Conservation (phyloP, 2,329 filamentous ascomycete genomes). For the Neofusicoccum cordaticola region DNA sequence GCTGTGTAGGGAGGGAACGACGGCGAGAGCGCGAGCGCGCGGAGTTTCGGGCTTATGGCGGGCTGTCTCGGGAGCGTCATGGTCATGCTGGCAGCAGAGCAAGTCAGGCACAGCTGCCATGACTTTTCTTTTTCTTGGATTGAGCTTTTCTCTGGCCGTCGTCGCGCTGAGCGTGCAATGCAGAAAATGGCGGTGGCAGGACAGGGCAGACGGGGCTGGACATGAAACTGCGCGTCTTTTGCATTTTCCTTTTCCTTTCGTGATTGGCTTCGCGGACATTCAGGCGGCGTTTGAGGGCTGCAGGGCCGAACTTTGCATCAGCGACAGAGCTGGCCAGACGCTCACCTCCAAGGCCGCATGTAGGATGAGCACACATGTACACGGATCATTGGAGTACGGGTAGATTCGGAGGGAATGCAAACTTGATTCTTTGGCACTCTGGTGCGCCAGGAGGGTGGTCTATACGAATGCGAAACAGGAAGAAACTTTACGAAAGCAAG, state of each 20-base stretch:
- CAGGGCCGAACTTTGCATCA: neutral
- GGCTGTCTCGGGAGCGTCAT: neutral
- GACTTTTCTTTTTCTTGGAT: neutral
- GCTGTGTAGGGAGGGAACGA: no score
- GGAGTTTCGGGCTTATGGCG: constrained; percentile 4
- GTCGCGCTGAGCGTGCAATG: neutral
- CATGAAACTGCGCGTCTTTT: neutral
- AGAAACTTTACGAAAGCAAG: neutral
- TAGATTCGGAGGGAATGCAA: neutral
- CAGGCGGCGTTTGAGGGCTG: neutral
- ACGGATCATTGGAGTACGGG: neutral
- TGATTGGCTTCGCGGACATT: neutral
- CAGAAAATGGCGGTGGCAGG: neutral
- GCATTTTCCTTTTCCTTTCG: neutral
- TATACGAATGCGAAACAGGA: neutral
- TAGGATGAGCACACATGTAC: neutral
- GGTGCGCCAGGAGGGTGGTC: neutral
- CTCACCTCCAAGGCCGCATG: neutral
- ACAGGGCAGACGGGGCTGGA: neutral
- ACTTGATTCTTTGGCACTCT: neutral
- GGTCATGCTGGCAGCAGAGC: neutral
- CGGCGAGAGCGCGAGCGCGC: neutral
- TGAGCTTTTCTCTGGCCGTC: neutral
- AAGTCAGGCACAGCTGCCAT: neutral
- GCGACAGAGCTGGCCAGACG: neutral